Conservation (phyloP, 31 red algal genomes). For the Bonnemaisonia californica region DNA sequence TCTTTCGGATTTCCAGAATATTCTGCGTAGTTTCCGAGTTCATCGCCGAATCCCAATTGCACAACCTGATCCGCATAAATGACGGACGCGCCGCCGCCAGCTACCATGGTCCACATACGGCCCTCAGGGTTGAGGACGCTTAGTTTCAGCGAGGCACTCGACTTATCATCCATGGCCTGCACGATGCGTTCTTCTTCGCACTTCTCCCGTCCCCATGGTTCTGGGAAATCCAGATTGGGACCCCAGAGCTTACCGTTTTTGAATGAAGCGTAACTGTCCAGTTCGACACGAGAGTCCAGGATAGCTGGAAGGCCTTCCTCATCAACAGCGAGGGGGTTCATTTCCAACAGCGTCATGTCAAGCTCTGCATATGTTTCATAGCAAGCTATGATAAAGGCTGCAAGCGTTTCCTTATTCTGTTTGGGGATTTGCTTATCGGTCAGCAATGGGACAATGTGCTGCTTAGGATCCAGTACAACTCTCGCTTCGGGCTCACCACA, state of each 20-base stretch:
- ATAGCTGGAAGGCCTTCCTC: constrained; percentile 50
- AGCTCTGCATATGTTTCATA: constrained; percentile 88
- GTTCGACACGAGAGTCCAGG: constrained; percentile 90
- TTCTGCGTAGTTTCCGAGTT: constrained; percentile 98
- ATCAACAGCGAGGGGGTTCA: constrained; percentile 91
- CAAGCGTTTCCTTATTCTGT: constrained; percentile 12
- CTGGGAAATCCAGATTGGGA: constrained; percentile 88
- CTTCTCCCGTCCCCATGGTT: constrained; percentile 87
- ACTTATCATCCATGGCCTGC: constrained; percentile 93
- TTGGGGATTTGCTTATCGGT: constrained; percentile 35
- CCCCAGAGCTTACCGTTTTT: constrained; percentile 85
- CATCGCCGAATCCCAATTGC: constrained; percentile 90
- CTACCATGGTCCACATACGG: constrained; percentile 98
- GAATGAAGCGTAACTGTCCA: constrained; percentile 96
- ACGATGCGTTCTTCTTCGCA: constrained; percentile 77
- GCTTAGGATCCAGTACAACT: not conserved
- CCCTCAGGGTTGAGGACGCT: constrained; percentile 87
- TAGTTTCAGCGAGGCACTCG: constrained; percentile 93
- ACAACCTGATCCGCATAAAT: constrained; percentile 98
- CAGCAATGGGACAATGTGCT: constrained; percentile 57
- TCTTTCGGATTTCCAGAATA: constrained; percentile 98
- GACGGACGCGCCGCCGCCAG: constrained; percentile 95
- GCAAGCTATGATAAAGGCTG: constrained; percentile 67
- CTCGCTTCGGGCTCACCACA: constrained; percentile 38
- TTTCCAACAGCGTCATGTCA: constrained; percentile 96